These are phyloP conservation scores for Guillardia theta DNA, from an alignment of 78 protist genomes.

Conservation along the genomic window DNA sequence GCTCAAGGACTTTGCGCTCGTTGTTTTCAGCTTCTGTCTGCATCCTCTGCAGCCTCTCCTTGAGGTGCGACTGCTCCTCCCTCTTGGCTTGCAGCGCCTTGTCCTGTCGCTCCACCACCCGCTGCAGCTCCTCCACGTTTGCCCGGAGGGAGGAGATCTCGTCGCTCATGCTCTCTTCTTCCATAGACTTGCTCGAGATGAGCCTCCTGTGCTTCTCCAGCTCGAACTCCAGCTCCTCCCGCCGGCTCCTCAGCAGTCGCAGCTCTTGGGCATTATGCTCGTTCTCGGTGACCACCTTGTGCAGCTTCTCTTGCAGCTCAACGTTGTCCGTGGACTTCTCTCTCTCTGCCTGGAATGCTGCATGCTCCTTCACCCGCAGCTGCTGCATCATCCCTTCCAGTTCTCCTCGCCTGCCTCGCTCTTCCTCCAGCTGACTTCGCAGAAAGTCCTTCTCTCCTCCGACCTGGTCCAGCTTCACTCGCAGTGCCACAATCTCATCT, in stretches of 20 bases:
- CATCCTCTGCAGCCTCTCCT: neutral
- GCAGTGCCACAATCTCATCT: neutral
- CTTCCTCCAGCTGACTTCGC: neutral
- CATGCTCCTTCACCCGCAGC: neutral
- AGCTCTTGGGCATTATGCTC: neutral
- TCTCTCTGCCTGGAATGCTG: neutral
- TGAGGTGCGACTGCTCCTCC: neutral
- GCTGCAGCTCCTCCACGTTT: neutral
- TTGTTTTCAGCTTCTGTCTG: neutral
- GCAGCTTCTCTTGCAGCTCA: neutral
- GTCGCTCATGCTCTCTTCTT: neutral
- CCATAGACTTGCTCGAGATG: neutral
- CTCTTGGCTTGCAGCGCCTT: neutral
- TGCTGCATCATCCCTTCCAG: neutral
- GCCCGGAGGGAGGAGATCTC: neutral
- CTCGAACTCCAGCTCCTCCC: slow-evolving; percentile 23
- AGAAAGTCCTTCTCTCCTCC: neutral
- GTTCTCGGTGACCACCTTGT: neutral
- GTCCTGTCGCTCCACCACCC: neutral
- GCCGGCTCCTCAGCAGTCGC: neutral
- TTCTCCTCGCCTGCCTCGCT: neutral
- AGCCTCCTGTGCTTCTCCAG: neutral
- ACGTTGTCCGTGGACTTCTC: neutral
- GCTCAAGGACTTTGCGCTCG: neutral
- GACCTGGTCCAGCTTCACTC: neutral